Conservation (phyloP, 2,329 filamentous ascomycete species). For the Penicillium sp. region DNA sequence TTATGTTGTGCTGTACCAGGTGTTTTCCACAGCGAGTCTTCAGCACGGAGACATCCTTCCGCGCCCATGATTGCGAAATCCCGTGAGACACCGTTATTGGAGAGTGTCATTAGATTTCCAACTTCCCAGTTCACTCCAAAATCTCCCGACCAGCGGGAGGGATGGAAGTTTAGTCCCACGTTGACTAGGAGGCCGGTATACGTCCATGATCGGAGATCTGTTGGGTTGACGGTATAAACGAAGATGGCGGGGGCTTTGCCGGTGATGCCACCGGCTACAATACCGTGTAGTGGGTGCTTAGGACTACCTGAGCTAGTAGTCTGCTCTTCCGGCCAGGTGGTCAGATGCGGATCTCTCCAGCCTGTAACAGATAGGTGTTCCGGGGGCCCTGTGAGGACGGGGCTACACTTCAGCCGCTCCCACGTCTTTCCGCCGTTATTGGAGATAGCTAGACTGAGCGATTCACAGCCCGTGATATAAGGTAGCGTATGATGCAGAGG, state of each 20-base stretch:
- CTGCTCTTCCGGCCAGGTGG: constrained; percentile 22
- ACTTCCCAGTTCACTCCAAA: constrained; percentile 61
- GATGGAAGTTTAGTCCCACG: constrained; percentile 46
- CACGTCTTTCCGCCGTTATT: constrained; percentile 47
- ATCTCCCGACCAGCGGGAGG: constrained; percentile 57
- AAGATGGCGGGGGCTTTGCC: constrained; percentile 54
- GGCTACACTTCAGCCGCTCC: constrained; percentile 44
- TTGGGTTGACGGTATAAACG: constrained; percentile 52
- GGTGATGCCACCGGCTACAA: constrained; percentile 57
- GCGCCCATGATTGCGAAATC: constrained; percentile 56
- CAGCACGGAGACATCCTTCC: constrained; percentile 48
- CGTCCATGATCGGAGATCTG: constrained; percentile 52
- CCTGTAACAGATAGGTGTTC: constrained; percentile 45
- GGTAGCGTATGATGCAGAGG: constrained; percentile 51
- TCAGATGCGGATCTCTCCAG: constrained; percentile 52
- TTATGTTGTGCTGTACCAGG: constrained; percentile 23
- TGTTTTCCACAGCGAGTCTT: constrained; percentile 3
- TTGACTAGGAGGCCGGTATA: constrained; percentile 54
- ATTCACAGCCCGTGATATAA: constrained; percentile 46
- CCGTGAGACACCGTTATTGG: constrained; percentile 37
- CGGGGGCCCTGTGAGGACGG: constrained; percentile 46
- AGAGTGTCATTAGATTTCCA: constrained; percentile 54
- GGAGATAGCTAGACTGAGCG: constrained; percentile 48
- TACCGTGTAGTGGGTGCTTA: constrained; percentile 49
- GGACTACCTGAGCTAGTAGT: constrained; percentile 12